Percentiles rank a stretch among this genome's conserved stretches.
Conservation (phyloP, 176 grass and related monocot species). For the Lolium rigidum region DNA sequence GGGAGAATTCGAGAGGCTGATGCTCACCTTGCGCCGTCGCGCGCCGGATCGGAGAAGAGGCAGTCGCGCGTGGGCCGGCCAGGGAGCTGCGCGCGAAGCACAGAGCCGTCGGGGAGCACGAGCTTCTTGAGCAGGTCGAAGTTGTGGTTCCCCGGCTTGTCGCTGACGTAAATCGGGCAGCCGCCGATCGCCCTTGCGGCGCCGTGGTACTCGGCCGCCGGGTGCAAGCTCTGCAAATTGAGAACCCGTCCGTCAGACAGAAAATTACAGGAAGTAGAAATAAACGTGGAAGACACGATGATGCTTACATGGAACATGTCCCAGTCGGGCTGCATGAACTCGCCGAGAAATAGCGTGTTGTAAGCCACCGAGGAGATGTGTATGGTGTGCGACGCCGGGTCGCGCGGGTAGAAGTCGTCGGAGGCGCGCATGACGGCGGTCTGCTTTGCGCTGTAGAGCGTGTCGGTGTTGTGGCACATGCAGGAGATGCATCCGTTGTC, state of each 20-base stretch:
- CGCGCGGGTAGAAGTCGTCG: slow-evolving; percentile 87
- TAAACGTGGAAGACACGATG: neutral
- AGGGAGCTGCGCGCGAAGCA: slow-evolving; percentile 67
- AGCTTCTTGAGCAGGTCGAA: slow-evolving; percentile 79
- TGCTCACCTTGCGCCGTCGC: slow-evolving; percentile 62
- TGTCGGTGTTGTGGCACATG: slow-evolving; percentile 92
- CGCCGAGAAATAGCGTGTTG: slow-evolving; percentile 85
- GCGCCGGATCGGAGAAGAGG: slow-evolving; percentile 86
- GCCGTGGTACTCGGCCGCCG: slow-evolving; percentile 85
- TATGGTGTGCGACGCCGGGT: slow-evolving; percentile 83
- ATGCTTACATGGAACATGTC: slow-evolving; percentile 82
- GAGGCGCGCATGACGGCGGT: slow-evolving; percentile 78
- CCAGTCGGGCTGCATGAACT: slow-evolving; percentile 96
- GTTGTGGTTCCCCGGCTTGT: slow-evolving; percentile 83
- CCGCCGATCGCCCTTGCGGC: slow-evolving; percentile 73
- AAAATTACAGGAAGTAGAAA: neutral
- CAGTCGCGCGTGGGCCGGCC: slow-evolving; percentile 74
- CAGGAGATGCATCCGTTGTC: slow-evolving; percentile 89
- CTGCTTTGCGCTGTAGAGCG: slow-evolving; percentile 68
- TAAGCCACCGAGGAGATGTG: slow-evolving; percentile 77
- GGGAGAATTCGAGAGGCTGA: neutral
- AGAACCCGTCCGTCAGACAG: neutral
- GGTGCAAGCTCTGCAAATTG: slow-evolving; percentile 65
- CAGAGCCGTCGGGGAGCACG: slow-evolving; percentile 79
- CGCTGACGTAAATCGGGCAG: slow-evolving; percentile 71